Base-by-base conservation (phyloP, 768 basidiomycete genomes). In the Phaeotremella fagi region DNA sequence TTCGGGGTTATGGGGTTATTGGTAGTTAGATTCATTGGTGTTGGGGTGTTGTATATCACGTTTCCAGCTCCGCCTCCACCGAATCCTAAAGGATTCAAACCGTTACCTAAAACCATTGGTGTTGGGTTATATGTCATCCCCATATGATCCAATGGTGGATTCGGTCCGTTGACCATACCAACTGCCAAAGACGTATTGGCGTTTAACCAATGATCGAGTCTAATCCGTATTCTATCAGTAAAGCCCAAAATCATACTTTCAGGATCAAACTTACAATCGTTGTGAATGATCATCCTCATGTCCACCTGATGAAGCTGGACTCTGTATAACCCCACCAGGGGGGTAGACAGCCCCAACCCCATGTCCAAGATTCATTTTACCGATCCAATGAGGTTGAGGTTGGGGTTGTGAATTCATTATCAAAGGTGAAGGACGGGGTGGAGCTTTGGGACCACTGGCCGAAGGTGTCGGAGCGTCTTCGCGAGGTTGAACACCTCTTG, bases 241-340 rank as follows among this genome's bases (percentile, higher is more conserved):
- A 33, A 36, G 18, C 16, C 45, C 43, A 31, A 28, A n/a, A 28
- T 4, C 48, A n/a, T n/a, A 15, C 5, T 37, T 9, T 28, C n/a
- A 22, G 20, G 5, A 14, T 11, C 9, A 12, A 12, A 59, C 68
- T 54, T 46, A 70, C 63, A 74, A 49, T 38, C 67, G 52, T 55
- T 74, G 72, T 0, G 72, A 72, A 36, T 70, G 64, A 31, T 74
- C 72, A 43, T 74, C 72, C 46, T 74, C 70, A n/a, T 64, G 57
- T 41, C 59, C 58, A 7, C 45, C 50, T 11, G 55, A 58, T 2
- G 52, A 55, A n/a, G 61, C 54, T 26, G 61, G 61, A 44, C 57
- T 59, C 37, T 63, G 53, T 16, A 48, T 58, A 4, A 50, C 52
- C 6, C 56, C 49, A 27, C 55, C 52, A 16, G 46, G 53, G 1